Conservation (phyloP, 768 basidiomycete genomes). For the Pisolithus marmoratus region DNA sequence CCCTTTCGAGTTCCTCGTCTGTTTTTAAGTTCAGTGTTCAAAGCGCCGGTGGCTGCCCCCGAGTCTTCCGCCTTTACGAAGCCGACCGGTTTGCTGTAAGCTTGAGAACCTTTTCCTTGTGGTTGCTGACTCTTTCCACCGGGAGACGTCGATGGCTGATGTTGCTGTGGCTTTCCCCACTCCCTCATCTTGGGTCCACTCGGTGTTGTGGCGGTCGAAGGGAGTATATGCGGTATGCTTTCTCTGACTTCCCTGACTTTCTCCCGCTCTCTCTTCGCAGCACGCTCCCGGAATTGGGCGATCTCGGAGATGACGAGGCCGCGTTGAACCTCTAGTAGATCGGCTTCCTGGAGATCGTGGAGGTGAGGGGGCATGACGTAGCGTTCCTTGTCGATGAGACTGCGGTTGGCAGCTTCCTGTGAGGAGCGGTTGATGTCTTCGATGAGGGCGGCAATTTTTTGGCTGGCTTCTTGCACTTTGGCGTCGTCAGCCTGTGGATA, state of each 20-base stretch:
- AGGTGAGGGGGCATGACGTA: slow-evolving; percentile 94
- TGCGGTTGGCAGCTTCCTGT: slow-evolving; percentile 68
- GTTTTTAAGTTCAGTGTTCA: slow-evolving; percentile 50
- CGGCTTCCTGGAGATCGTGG: slow-evolving; percentile 93
- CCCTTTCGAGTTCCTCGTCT: slow-evolving; percentile 84
- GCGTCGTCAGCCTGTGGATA: slow-evolving; percentile 62
- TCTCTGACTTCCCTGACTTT: slow-evolving; percentile 75
- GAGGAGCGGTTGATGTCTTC: slow-evolving; percentile 67
- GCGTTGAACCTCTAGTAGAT: slow-evolving; percentile 89
- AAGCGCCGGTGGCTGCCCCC: slow-evolving; percentile 30
- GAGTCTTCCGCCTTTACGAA: slow-evolving; percentile 72
- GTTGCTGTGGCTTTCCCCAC: slow-evolving; percentile 58
- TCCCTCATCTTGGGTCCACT: slow-evolving; percentile 75
- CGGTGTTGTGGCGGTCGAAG: slow-evolving; percentile 35
- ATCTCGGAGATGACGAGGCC: slow-evolving; percentile 95
- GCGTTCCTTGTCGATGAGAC: slow-evolving; percentile 78
- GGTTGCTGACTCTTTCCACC: slow-evolving; percentile 40
- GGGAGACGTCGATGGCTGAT: slow-evolving; percentile 30
- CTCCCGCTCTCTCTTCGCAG: slow-evolving; percentile 86
- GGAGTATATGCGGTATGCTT: slow-evolving; percentile 41
- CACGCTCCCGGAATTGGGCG: slow-evolving; percentile 90
- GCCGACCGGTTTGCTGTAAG: slow-evolving; percentile 72
- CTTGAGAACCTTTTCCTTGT: slow-evolving; percentile 64
- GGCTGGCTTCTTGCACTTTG: slow-evolving; percentile 54
- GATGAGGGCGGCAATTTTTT: slow-evolving; percentile 59